A percentile compares a stretch with the other conserved stretches of the same genome.
phyloP scores from a whole-genome alignment of 192 early-diverging fungal genomes.

The Cladochytrium replicatum region DNA sequence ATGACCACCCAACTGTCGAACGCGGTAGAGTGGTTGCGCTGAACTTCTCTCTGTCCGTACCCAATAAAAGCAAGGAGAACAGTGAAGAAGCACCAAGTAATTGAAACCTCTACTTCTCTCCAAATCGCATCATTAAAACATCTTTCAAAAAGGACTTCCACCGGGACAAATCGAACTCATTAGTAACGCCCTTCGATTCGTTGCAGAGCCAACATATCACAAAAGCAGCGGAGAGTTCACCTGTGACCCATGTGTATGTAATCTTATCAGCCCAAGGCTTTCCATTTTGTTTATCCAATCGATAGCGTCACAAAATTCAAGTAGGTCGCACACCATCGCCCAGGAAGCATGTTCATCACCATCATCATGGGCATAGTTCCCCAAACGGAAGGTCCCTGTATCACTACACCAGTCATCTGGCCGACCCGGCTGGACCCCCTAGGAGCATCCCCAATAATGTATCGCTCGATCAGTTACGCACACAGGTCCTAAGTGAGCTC shows the following conservation, averaged over 20 bases:
- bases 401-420: background rate
- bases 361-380: background rate
- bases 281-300: background rate
- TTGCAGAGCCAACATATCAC: conserved; percentile 11
- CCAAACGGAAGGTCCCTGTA: background rate
- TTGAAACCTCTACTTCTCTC: background rate
- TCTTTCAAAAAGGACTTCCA: background rate
- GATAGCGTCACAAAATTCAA: background rate
- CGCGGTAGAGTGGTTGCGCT: background rate
- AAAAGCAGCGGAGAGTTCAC: background rate
- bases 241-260: conserved; percentile 1
- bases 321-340: background rate
- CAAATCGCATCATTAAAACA: background rate
- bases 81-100: no score
- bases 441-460: no score
- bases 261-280: background rate
- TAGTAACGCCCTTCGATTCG: conserved; percentile 3
- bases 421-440: background rate
- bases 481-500: background rate
- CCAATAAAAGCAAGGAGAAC: background rate
- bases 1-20: background rate
- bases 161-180: background rate
- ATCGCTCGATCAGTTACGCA: background rate
- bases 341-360: background rate
- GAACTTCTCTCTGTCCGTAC: background rate